Evolutionary conservation across 768 basidiomycete species (phyloP).

Genomic region (Suillus americanus): DNA sequence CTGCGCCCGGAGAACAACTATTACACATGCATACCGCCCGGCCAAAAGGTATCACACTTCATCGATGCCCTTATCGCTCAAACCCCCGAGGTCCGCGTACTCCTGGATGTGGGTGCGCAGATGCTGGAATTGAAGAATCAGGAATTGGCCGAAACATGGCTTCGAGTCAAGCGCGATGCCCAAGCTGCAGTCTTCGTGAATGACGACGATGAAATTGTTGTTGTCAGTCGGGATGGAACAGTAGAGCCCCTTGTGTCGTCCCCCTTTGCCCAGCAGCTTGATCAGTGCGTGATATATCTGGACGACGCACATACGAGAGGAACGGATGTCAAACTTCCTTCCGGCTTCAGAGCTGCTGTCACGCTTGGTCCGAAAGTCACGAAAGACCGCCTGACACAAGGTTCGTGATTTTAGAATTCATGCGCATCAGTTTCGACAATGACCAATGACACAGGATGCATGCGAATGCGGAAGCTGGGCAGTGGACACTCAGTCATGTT

Average conservation of each 20-base stretch:
- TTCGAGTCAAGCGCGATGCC: slow-evolving; percentile 20
- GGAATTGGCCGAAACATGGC: slow-evolving; percentile 42
- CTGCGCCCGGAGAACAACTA: slow-evolving; percentile 23
- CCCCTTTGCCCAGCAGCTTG: slow-evolving; percentile 33
- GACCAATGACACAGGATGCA: slow-evolving; percentile 39
- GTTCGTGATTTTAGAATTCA: slow-evolving; percentile 14
- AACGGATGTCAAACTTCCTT: slow-evolving; percentile 38
- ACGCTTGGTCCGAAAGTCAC: slow-evolving; percentile 39
- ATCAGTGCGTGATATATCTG: slow-evolving; percentile 37
- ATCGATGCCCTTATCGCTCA: slow-evolving; percentile 35
- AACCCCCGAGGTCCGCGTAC: slow-evolving; percentile 40
- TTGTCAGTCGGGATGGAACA: slow-evolving; percentile 29
- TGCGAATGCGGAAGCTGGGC: slow-evolving; percentile 53
- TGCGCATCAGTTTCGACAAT: not conserved
- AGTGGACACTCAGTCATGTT: slow-evolving; percentile 48
- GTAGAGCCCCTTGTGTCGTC: slow-evolving; percentile 31
- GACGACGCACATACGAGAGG: slow-evolving; percentile 42
- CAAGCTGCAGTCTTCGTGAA: slow-evolving; percentile 35
- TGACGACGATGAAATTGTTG: slow-evolving; percentile 33
- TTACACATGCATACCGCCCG: slow-evolving; percentile 17
- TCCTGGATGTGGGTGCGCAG: slow-evolving; percentile 58
- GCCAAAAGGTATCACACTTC: slow-evolving; percentile 13
- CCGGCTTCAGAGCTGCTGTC: slow-evolving; percentile 34
- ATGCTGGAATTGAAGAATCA: slow-evolving; percentile 50
- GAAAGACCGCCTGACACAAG: slow-evolving; percentile 37